Conservation (phyloP, 148 eudicot genomes). For the Pouteria glomerata region DNA sequence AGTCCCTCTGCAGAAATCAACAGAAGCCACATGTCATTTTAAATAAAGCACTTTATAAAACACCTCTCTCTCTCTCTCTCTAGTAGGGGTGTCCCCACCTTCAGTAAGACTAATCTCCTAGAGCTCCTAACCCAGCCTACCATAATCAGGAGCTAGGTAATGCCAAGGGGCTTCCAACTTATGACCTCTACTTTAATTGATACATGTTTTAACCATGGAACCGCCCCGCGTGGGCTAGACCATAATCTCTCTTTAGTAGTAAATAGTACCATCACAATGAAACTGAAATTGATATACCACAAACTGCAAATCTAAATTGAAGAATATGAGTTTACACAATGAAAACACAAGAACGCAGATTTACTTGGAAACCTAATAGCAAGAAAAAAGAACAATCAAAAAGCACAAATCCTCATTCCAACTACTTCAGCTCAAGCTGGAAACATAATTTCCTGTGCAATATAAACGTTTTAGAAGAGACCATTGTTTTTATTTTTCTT, state of each 20-base stretch:
- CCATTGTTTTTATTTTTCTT: too few relatives aligned
- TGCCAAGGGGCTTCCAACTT: too few relatives aligned
- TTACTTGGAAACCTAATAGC: not conserved
- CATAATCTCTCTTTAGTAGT: not conserved
- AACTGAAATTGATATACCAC: not conserved
- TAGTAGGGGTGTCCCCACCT: too few relatives aligned
- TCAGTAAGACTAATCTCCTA: too few relatives aligned
- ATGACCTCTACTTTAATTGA: too few relatives aligned
- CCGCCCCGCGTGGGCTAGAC: too few relatives aligned
- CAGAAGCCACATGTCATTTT: not conserved
- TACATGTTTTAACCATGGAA: too few relatives aligned
- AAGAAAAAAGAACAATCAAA: not conserved
- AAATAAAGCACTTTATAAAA: not conserved
- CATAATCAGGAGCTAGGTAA: too few relatives aligned
- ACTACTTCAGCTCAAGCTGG: not conserved
- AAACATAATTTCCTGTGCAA: too few relatives aligned
- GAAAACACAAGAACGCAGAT: not conserved
- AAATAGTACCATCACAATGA: not conserved
- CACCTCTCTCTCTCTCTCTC: too few relatives aligned
- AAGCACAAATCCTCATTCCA: not conserved
- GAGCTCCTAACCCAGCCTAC: too few relatives aligned
- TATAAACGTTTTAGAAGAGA: too few relatives aligned
- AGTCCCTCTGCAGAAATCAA: slow-evolving; percentile 52
- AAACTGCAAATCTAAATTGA: not conserved
- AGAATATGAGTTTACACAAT: not conserved